Percentiles rank a stretch among this genome's conserved stretches.
Conservation (phyloP, 2,329 filamentous ascomycete genomes). For the Colletotrichum agaves region DNA sequence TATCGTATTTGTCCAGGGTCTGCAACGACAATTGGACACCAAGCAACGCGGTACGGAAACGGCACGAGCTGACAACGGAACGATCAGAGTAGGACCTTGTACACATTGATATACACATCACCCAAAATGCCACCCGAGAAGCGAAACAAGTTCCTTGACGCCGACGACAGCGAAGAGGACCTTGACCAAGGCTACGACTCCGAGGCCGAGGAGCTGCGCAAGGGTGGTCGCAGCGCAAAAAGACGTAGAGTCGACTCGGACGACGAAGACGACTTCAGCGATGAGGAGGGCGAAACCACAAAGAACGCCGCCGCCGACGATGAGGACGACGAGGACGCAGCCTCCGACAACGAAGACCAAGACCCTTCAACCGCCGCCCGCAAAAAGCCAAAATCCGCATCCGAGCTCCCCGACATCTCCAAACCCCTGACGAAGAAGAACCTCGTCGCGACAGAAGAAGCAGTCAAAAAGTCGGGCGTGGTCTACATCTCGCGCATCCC, state of each 20-base stretch:
- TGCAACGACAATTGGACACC: conserved; percentile 1
- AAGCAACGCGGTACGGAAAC: neutral
- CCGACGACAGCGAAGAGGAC: conserved; percentile 68
- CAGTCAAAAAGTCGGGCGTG: conserved; percentile 79
- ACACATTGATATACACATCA: neutral
- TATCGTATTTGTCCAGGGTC: conserved; percentile 3
- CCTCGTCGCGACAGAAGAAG: conserved; percentile 71
- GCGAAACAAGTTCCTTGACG: conserved; percentile 77
- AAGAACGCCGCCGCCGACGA: conserved; percentile 44
- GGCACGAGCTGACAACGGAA: neutral
- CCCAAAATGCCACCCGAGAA: conserved; percentile 72
- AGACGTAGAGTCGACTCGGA: conserved; percentile 67
- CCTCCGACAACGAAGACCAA: conserved; percentile 42
- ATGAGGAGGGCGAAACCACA: conserved; percentile 49
- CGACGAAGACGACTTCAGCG: conserved; percentile 51
- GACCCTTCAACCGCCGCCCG: conserved; percentile 9
- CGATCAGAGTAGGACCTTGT: too few relatives aligned
- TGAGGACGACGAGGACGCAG: conserved; percentile 43
- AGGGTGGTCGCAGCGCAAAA: conserved; percentile 72
- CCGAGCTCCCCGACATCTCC: conserved; percentile 58
- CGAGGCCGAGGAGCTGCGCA: conserved; percentile 72
- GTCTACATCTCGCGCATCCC: conserved; percentile 86
- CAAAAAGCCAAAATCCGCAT: conserved; percentile 41
- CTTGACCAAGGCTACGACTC: conserved; percentile 72
- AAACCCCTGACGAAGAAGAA: conserved; percentile 73